Evolutionary conservation across 768 basidiomycete species (phyloP).

Genomic region (Collybiopsis confluens): DNA sequence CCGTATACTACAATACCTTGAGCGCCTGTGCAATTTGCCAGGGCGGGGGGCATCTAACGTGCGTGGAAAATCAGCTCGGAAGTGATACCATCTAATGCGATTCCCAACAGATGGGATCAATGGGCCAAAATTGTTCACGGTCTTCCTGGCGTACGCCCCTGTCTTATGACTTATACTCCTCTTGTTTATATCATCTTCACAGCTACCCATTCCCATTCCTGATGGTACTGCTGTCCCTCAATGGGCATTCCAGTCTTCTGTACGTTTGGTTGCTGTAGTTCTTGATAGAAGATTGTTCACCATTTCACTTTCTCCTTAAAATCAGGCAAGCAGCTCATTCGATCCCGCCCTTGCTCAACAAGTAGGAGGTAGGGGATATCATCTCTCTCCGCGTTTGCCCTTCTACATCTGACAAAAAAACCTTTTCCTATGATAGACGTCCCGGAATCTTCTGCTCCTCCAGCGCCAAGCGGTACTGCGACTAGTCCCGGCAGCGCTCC

Average conservation of each 20-base stretch:
- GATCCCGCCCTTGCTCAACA: constrained; percentile 1
- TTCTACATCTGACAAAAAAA: not conserved
- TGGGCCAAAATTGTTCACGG: not conserved
- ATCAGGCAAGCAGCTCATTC: not conserved
- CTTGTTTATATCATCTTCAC: not conserved
- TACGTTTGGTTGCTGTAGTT: not conserved
- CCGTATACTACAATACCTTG: not conserved
- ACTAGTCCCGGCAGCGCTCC: not conserved
- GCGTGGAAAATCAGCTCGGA: not conserved
- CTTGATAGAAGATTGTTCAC: too few species aligned
- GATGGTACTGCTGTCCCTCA: not conserved
- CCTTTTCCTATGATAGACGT: not conserved
- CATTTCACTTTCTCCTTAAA: not conserved
- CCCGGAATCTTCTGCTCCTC: not conserved
- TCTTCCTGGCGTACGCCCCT: not conserved
- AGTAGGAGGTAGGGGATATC: not conserved
- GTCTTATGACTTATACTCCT: not conserved
- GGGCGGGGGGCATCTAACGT: not conserved
- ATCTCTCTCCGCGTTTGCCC: not conserved
- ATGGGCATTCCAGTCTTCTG: not conserved
- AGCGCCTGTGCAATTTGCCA: not conserved
- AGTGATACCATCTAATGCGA: not conserved
- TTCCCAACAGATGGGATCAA: too few species aligned
- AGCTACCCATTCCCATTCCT: too few species aligned
- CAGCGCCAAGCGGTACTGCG: not conserved